These are phyloP conservation scores for Suillus sp. DNA, from an alignment of 768 basidiomycete species.

Conservation along the genomic window DNA sequence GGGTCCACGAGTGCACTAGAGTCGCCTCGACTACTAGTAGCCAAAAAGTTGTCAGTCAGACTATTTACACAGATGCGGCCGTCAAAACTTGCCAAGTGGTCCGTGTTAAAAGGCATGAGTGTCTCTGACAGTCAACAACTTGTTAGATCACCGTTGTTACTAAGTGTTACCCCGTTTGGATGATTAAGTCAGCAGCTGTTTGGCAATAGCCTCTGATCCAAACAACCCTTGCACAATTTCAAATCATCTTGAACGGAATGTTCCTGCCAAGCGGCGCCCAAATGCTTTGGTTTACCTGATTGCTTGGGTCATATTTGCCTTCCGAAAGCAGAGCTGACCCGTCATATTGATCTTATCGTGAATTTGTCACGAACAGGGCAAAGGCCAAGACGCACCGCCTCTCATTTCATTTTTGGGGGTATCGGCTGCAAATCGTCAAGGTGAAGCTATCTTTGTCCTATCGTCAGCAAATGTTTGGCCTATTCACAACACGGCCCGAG, in stretches of 20 bases:
- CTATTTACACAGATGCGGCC: too few relatives aligned
- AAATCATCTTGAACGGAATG: neutral
- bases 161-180: neutral
- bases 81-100: too few relatives aligned
- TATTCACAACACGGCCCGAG: too few relatives aligned
- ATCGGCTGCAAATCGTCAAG: neutral
- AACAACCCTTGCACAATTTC: neutral
- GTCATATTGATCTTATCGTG: neutral
- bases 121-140: too few relatives aligned
- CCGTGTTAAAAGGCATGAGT: too few relatives aligned
- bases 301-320: neutral
- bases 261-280: neutral
- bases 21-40: too few relatives aligned
- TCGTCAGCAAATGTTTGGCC: neutral
- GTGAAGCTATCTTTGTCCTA: neutral
- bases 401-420: neutral
- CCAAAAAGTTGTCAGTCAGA: too few relatives aligned
- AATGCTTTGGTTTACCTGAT: slow-evolving; percentile 4
- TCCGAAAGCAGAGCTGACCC: neutral
- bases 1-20: too few relatives aligned
- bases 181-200: neutral
- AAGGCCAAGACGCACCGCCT: neutral
- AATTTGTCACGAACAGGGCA: neutral
- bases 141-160: too few relatives aligned
- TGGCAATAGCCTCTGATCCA: slow-evolving; percentile 6